Evolutionary conservation across 2,329 filamentous ascomycete genomes (phyloP), one percentile per base, ranked within the genome.

Genomic region (Didymella arachidicola): DNA sequence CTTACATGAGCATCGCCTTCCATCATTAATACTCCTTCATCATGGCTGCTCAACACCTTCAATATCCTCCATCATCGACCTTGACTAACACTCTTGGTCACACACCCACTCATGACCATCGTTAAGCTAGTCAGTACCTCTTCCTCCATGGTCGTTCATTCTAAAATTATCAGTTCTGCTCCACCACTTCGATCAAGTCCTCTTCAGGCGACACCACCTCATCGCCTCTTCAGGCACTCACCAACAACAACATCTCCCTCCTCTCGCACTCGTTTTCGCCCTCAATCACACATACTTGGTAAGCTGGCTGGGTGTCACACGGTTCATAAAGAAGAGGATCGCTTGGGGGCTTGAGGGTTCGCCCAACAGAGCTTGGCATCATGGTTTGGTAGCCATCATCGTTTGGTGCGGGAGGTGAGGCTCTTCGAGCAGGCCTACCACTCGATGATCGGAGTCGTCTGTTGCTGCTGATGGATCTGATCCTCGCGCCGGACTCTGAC

Each of bases 261-360:
- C 8, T 30, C 18, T 26, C 30, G 5, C 14, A 26, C 46, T 42
- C 18, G 11, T 18, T 10, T 45, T 16, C 22, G 19, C 29, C 19
- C 27, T 19, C 19, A 26, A 18, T 25, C 6, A 44, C 25, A 56
- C 18, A 46, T 32, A 27, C 41, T 32, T 7, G 47, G 42, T 29
- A 51, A 25, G 34, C 36, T 57, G 54, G 48, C 19, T 57, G 48
- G 42, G 6, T 57, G 36, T 53, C 54, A 30, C 48, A 53, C 36
- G 54, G 43, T 53, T 57, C 43, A 53, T 48, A 52, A 57, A 48
- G 54, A 57, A 39, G 48, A 53, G 48, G 54, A 53, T 30, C 36
- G 54, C 49, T 49, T 53, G 22, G 55, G 49, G 18, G 44, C 49
- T 58, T 53, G 48, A 48, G 34, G 36, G 14, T 48, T 22, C 7